A percentile compares a stretch with the other conserved stretches of the same genome.
phyloP scores from a whole-genome alignment of 768 basidiomycete species.

The Xerocomus brunneocitrinus region DNA sequence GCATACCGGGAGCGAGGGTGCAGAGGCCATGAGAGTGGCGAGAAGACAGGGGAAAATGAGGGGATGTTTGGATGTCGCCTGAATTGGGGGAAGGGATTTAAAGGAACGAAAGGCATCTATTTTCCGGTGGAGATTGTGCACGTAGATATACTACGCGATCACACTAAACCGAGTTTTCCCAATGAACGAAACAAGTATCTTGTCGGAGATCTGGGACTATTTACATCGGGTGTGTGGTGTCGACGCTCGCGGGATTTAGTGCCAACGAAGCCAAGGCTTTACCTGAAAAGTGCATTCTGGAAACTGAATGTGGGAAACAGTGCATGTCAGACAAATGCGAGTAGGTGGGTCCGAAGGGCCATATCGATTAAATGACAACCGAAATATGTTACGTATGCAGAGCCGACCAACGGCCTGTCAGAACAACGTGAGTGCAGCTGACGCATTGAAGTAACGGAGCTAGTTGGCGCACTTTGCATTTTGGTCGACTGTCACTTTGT shows the following conservation, averaged over 20 bases:
- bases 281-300: slow-evolving; percentile 25
- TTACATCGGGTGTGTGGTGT: slow-evolving; percentile 33
- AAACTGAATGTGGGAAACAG: slow-evolving; percentile 33
- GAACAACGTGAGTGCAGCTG: slow-evolving; percentile 26
- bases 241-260: slow-evolving; percentile 35
- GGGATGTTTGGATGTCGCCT: slow-evolving; percentile 23
- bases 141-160: slow-evolving; percentile 40
- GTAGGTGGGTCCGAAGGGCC: slow-evolving; percentile 36
- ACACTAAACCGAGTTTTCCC: slow-evolving; percentile 36
- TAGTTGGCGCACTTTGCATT: slow-evolving; percentile 33
- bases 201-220: slow-evolving; percentile 36
- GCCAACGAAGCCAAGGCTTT: slow-evolving; percentile 29
- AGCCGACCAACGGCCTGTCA: slow-evolving; percentile 26
- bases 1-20: slow-evolving; percentile 13
- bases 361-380: slow-evolving; percentile 36
- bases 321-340: slow-evolving; percentile 30
- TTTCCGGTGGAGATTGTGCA: slow-evolving; percentile 35
- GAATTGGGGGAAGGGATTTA: slow-evolving; percentile 26
- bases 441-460: slow-evolving; percentile 27
- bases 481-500: slow-evolving; percentile 23
- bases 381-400: slow-evolving; percentile 33
- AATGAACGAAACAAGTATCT: slow-evolving; percentile 32
- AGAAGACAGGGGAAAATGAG: slow-evolving; percentile 22
- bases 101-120: slow-evolving; percentile 24
- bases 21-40: slow-evolving; percentile 23